Conservation (phyloP, 352 stramenopile genomes). For the Globisporangium nagaii region DNA sequence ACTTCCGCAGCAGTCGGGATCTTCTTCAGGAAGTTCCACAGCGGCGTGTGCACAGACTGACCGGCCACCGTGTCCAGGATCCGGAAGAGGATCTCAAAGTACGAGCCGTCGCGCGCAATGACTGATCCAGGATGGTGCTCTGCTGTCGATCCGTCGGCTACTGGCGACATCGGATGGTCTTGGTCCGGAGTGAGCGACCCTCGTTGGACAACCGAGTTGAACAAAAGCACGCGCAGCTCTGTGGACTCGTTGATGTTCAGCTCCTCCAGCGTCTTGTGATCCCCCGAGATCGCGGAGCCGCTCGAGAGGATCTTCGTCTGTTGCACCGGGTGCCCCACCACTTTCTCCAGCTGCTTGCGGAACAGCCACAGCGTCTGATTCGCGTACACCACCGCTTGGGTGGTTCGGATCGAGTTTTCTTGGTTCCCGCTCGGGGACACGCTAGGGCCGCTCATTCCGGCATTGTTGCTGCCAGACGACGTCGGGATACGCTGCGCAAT, state of each 20-base stretch:
- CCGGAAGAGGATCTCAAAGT: slow-evolving; percentile 83
- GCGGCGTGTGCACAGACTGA: slow-evolving; percentile 53
- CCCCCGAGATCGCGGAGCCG: slow-evolving; percentile 60
- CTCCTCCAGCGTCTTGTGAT: slow-evolving; percentile 80
- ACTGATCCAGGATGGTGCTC: slow-evolving; percentile 53
- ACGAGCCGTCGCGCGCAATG: slow-evolving; percentile 56
- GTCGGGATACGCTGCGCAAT: slow-evolving; percentile 74
- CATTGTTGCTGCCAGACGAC: slow-evolving; percentile 15
- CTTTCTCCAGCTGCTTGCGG: slow-evolving; percentile 67
- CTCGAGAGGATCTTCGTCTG: slow-evolving; percentile 79
- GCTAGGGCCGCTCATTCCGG: slow-evolving; percentile 13
- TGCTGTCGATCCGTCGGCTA: slow-evolving; percentile 11
- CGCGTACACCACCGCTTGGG: slow-evolving; percentile 58
- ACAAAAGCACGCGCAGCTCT: slow-evolving; percentile 76
- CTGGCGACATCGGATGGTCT: slow-evolving; percentile 28
- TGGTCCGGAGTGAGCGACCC: slow-evolving; percentile 27
- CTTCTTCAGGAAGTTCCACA: slow-evolving; percentile 82
- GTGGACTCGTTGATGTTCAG: slow-evolving; percentile 69
- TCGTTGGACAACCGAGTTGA: slow-evolving; percentile 74
- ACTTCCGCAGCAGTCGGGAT: slow-evolving; percentile 72
- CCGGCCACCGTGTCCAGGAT: slow-evolving; percentile 64
- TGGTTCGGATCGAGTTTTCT: slow-evolving; percentile 56
- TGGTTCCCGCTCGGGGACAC: slow-evolving; percentile 17
- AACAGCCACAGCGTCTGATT: slow-evolving; percentile 75
- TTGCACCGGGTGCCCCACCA: slow-evolving; percentile 63